Conservation (phyloP, 257 asterid genomes). For the Solanum piurae region DNA sequence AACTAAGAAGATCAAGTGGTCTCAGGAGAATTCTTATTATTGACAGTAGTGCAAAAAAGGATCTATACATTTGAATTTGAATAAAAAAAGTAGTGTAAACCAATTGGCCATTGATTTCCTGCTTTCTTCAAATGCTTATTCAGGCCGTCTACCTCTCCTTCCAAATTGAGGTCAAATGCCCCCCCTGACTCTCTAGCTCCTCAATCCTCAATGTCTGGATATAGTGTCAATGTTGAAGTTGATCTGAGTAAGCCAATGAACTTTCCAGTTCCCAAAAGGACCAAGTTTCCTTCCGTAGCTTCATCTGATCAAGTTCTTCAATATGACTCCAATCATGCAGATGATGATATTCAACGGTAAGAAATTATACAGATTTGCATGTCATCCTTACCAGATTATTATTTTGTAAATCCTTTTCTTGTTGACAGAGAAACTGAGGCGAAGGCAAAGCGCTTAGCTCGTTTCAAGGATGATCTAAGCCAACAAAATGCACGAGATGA, state of each 20-base stretch:
- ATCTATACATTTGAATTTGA: not conserved
- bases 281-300: constrained; percentile 52
- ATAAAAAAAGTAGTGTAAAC: not conserved
- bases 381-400: not conserved
- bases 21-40: not conserved
- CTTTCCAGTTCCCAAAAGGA: constrained; percentile 51
- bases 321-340: constrained; percentile 29
- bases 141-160: constrained; percentile 29
- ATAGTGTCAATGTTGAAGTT: constrained; percentile 27
- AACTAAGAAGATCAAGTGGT: not conserved
- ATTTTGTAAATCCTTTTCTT: not conserved
- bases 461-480: constrained; percentile 73
- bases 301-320: constrained; percentile 31
- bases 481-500: constrained; percentile 31
- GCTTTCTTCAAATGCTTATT: not conserved
- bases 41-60: not conserved
- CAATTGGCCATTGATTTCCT: not conserved
- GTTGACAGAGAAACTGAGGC: constrained; percentile 64
- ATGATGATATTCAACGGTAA: constrained; percentile 60
- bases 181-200: constrained; percentile 39
- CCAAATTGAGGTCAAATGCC: constrained; percentile 21
- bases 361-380: not conserved
- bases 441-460: constrained; percentile 86
- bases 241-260: constrained; percentile 20
- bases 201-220: constrained; percentile 25